A percentile compares a stretch with the other conserved stretches of the same genome.
phyloP scores from a whole-genome alignment of 306 rosid species.

The Castanospermum australe region DNA sequence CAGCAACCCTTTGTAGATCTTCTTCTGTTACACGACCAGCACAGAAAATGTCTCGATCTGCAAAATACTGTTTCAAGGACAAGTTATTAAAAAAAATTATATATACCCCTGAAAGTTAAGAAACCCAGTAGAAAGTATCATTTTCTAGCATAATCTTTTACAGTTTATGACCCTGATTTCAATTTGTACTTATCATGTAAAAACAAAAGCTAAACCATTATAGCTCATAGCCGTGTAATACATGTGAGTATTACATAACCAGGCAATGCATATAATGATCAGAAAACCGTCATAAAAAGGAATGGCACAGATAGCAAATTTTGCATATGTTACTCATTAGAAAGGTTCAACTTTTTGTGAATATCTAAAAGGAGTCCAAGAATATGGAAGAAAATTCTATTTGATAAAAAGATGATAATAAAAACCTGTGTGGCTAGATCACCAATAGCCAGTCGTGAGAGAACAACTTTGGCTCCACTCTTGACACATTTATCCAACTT shows the following conservation, averaged over 20 bases:
- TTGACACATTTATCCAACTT: slow-evolving; percentile 90
- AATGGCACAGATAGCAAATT: neutral
- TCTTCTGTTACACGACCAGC: slow-evolving; percentile 99
- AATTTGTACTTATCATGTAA: neutral
- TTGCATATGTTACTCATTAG: neutral
- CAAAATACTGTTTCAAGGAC: slow-evolving; percentile 78
- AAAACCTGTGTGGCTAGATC: slow-evolving; percentile 95
- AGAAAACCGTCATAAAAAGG: neutral
- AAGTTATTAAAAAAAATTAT: slow-evolving; percentile 1
- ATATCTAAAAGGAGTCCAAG: neutral
- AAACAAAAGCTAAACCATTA: neutral
- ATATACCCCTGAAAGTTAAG: neutral
- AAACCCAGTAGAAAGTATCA: neutral
- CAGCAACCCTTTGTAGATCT: slow-evolving; percentile 89
- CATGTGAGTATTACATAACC: neutral
- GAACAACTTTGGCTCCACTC: slow-evolving; percentile 97
- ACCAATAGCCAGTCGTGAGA: slow-evolving; percentile 95
- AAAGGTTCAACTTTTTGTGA: neutral
- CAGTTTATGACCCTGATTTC: neutral
- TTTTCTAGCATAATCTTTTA: neutral
- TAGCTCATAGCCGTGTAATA: neutral
- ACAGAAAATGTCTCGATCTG: slow-evolving; percentile 96
- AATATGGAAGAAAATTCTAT: slow-evolving; percentile 1
- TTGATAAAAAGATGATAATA: neutral
- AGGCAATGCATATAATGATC: slow-evolving; percentile 7